Percentiles rank a stretch among this genome's conserved stretches.
phyloP scores from a whole-genome alignment of 306 rosid species.

The Prunus mira region DNA sequence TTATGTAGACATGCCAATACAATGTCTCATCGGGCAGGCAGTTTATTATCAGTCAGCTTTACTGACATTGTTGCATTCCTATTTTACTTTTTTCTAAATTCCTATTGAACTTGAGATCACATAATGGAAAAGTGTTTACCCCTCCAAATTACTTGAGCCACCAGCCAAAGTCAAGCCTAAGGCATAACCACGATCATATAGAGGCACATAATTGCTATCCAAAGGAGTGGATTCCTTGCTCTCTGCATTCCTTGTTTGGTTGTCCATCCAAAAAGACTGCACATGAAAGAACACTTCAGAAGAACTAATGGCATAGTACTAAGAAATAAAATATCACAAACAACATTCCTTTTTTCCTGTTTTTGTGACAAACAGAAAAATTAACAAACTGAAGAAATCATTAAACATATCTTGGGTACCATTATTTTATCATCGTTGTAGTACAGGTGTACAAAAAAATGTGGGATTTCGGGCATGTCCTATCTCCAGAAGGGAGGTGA shows the following conservation, averaged over 20 bases:
- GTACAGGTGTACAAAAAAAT: neutral
- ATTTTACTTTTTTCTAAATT: neutral
- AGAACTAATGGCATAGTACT: neutral
- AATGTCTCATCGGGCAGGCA: neutral
- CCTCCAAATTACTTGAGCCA: slow-evolving; percentile 57
- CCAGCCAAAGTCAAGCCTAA: slow-evolving; percentile 79
- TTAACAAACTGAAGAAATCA: neutral
- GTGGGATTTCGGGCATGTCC: neutral
- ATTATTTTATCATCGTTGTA: neutral
- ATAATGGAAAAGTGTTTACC: slow-evolving; percentile 48
- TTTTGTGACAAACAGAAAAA: neutral
- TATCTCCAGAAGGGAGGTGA: neutral
- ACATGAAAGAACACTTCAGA: slow-evolving; percentile 26
- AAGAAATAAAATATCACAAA: slow-evolving; percentile 15
- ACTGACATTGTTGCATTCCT: neutral
- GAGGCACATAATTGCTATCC: slow-evolving; percentile 72
- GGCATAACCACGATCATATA: slow-evolving; percentile 88
- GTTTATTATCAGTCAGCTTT: neutral
- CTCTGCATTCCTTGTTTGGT: slow-evolving; percentile 50
- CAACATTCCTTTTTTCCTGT: neutral
- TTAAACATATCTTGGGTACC: neutral
- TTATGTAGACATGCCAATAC: neutral
- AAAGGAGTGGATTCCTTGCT: slow-evolving; percentile 43
- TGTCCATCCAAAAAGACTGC: slow-evolving; percentile 97
- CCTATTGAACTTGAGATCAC: neutral